Base-by-base conservation (phyloP, 2,329 filamentous ascomycete species). In the Trichophyton verrucosum region DNA sequence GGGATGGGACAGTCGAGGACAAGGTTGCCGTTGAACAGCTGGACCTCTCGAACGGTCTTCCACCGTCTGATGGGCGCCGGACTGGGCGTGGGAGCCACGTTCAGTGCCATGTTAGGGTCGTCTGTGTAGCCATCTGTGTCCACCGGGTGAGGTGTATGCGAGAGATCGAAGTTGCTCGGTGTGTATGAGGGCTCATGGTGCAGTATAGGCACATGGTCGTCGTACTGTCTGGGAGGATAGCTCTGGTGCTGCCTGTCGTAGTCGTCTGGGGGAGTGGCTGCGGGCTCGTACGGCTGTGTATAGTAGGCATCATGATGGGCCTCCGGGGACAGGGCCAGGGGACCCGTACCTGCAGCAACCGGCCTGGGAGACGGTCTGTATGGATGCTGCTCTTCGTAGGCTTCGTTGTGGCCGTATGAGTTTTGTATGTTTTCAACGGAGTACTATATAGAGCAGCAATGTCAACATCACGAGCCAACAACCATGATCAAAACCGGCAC, bases 31-130 rank as follows among this genome's bases (percentile, higher is more conserved):
- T 95, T 87, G 80, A 96, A 99, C 59, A 99, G 77, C 68, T 95
- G 86, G n/a, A 99, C 92, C 77, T 96, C 90, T 76, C 97, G 99
- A 57, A 99, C 92, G 0, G 94, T 99, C 80, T 97, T 99, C 89
- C 90, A 97, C 72, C 94, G 83, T 73, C 89, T 87, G 66, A 97
- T 85, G 2, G 79, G 82, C 64, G 78, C 82, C 61, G 79, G 82
- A 65, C 78, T 80, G 20, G 81, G 78, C 60, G 79, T 78, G 2
- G 67, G 67, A 1, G 65, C 64, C 17, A 33, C 27, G 24, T 15
- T 33, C 11, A n/a, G 3, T 17, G 67, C 61, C 8, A 55, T 36
- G 15, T 62, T 69, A 53, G 67, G 65, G 57, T 77, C 74, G 49
- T 79, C 77, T 36, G 78, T 74, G 62, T 76, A 76, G 65, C 74